Base-by-base conservation (phyloP, 371 early-diverging fungal genomes). In the Basidiobolus heterosporus region DNA sequence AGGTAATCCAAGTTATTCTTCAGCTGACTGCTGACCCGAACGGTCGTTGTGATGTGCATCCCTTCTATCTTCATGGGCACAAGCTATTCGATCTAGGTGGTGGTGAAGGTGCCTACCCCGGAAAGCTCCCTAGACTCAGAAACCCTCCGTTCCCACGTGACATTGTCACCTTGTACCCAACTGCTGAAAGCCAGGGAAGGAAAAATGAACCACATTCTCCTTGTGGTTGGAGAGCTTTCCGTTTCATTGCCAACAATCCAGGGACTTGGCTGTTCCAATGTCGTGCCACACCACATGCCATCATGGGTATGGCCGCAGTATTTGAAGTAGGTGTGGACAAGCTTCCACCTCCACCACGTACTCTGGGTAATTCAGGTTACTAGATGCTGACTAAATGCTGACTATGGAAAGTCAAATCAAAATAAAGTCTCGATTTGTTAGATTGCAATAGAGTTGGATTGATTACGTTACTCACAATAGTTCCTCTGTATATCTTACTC, bases 181-280 rank as follows among this genome's bases (percentile, higher is more conserved):
- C 30, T 5, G 30, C 30, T 9, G 30, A 30, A 9, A 30, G 30
- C 9, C 30, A 30, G 30, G 30, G 30, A 30, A 30, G 3, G 5
- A 3, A 43, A 3, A 21, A 43, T 30, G 30, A 30, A 30, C 30
- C 30, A 30, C 14, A 35, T 13, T 36, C 22, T 1, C 15, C 17
- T 11, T 49, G 50, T 37, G 47, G 47, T 8, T 47, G 47, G 47
- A 38, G 23, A 21, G 37, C 43, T 14, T 35, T 49, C 20, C 21
- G 50, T 13, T 49, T 44, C 43, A 13, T 49, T 7, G 50, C 50
- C 15, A 60, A 66, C 24, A 70, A 70, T 48, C 67, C 70, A 36
- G 67, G 70, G 1, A 49, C 60, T 17, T 70, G 70, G 70, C 58
- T 62, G 5, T 39, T 67, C 3, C 70, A 70, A 46, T 70, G 67